Percentiles rank a stretch among this genome's conserved stretches.
Evolutionary conservation across 805 yeast species (phyloP).

Genomic region (Debaryomyces tyrocola): DNA sequence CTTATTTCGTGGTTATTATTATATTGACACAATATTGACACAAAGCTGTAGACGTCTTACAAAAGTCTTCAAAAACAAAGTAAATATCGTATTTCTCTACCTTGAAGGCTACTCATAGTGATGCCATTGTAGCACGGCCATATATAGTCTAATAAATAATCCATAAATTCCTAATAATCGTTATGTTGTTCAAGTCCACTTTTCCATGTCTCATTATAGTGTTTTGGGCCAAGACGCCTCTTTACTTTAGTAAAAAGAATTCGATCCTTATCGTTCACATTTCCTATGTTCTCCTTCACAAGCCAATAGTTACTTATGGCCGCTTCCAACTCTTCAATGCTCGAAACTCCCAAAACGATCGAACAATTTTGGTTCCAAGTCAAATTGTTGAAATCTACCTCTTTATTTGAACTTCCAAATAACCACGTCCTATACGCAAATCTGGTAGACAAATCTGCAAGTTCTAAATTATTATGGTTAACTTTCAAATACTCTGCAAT

Average conservation of each 20-base stretch:
- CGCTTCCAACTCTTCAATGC: conserved; percentile 56
- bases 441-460: conserved; percentile 81
- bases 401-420: conserved; percentile 18
- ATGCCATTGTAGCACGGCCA: too few species aligned
- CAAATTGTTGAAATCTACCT: conserved; percentile 10
- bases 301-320: conserved; percentile 61
- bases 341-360: conserved; percentile 79
- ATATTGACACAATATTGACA: too few species aligned
- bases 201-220: conserved; percentile 67
- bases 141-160: too few species aligned
- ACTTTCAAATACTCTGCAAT: conserved; percentile 40
- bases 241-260: conserved; percentile 43
- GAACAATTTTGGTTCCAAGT: conserved; percentile 38
- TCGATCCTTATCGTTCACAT: conserved; percentile 43
- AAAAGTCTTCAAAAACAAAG: too few species aligned
- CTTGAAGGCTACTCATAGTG: too few species aligned
- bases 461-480: conserved; percentile 47
- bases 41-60: too few species aligned
- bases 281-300: conserved; percentile 35
- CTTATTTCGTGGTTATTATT: too few species aligned
- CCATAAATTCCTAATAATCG: not conserved
- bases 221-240: conserved; percentile 45
- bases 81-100: too few species aligned
- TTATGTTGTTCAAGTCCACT: conserved; percentile 28
- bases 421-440: conserved; percentile 69